A percentile compares a stretch with the other conserved stretches of the same genome.
Evolutionary conservation across 345 rosid species (phyloP).

Genomic region (Turritis glabra): DNA sequence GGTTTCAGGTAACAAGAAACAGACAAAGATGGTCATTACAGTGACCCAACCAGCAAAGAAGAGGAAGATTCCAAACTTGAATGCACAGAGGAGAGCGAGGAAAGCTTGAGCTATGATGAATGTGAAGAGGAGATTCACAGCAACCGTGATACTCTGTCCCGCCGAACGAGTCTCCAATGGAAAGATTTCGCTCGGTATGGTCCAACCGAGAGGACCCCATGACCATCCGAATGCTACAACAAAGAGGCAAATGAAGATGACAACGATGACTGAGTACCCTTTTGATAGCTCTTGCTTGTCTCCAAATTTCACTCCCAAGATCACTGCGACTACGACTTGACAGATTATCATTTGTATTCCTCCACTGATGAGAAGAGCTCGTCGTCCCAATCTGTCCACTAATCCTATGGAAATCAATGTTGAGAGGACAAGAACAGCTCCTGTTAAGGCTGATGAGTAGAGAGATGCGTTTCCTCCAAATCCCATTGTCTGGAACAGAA

Average conservation of each 20-base stretch:
- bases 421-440: conserved; percentile 85
- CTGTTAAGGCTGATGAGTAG: conserved; percentile 90
- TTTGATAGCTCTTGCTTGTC: conserved; percentile 64
- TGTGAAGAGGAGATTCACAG: conserved; percentile 88
- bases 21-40: conserved; percentile 84
- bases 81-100: conserved; percentile 69
- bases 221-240: conserved; percentile 97
- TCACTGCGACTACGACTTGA: conserved; percentile 71
- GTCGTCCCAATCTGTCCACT: conserved; percentile 75
- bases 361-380: conserved; percentile 78
- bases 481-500: conserved; percentile 89
- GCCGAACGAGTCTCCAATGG: conserved; percentile 88
- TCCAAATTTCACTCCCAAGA: conserved; percentile 82
- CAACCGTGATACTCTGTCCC: conserved; percentile 89
- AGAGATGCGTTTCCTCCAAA: conserved; percentile 78
- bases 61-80: conserved; percentile 85
- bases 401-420: conserved; percentile 76
- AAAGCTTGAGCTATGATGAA: conserved; percentile 80
- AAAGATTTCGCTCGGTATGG: conserved; percentile 91
- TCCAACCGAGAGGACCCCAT: conserved; percentile 98
- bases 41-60: conserved; percentile 82
- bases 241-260: conserved; percentile 71
- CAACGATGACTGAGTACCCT: conserved; percentile 67
- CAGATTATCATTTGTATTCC: conserved; percentile 83
- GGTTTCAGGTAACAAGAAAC: conserved; percentile 73